A percentile compares a stretch with the other conserved stretches of the same genome.
Conservation (phyloP, 257 asterid species). For the Penstemon davidsonii region DNA sequence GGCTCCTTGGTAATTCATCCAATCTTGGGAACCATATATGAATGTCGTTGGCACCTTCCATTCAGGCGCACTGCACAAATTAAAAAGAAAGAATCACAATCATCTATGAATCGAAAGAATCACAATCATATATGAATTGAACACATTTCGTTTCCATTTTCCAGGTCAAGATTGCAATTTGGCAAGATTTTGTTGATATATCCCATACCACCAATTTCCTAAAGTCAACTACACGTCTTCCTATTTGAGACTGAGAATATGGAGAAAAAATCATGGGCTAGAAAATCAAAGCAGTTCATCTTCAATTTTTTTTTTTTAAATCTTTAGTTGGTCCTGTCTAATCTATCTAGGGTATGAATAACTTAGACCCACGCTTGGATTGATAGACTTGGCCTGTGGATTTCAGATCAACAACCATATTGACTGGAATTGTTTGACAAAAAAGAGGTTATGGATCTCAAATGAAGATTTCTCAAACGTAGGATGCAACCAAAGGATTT, state of each 20-base stretch:
- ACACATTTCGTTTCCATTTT: background rate
- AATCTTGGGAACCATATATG: conserved; percentile 66
- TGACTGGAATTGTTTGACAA: no score
- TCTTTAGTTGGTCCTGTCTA: background rate
- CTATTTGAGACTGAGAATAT: background rate
- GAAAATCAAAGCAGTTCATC: background rate
- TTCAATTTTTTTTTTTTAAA: background rate
- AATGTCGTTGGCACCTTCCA: conserved; percentile 81
- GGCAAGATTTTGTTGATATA: background rate
- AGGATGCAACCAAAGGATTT: background rate
- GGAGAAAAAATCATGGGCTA: background rate
- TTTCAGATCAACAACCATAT: background rate
- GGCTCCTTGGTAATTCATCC: conserved; percentile 78
- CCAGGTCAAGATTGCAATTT: background rate
- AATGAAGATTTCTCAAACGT: background rate
- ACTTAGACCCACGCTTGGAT: background rate
- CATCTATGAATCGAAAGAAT: background rate
- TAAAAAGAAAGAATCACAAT: background rate
- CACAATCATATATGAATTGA: background rate
- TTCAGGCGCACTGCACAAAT: conserved; percentile 58
- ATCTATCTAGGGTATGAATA: background rate
- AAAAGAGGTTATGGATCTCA: background rate
- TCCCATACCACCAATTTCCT: background rate
- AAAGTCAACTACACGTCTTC: background rate
- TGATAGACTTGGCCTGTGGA: background rate